Evolutionary conservation across 768 basidiomycete genomes (phyloP).

Genomic region (Tylopilus felleus): DNA sequence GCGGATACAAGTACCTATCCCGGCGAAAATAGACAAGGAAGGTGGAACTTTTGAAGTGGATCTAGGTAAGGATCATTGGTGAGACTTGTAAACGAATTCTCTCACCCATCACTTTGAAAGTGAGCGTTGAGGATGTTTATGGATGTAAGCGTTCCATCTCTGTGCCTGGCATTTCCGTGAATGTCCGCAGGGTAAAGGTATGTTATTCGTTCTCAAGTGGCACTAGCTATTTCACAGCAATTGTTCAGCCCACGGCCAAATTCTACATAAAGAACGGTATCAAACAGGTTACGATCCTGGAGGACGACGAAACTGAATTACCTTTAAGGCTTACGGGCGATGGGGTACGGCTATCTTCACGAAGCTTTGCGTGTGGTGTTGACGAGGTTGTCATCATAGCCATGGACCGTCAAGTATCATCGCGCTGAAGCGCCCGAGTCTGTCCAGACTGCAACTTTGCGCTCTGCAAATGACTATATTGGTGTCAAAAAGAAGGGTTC

Average conservation of each 20-base stretch:
- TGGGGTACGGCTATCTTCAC: constrained; percentile 52
- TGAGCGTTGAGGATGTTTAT: constrained; percentile 84
- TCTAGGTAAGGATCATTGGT: constrained; percentile 46
- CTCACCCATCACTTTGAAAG: constrained; percentile 34
- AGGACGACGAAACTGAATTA: constrained; percentile 67
- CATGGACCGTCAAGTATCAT: constrained; percentile 83
- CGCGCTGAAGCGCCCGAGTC: constrained; percentile 42
- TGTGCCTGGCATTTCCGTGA: constrained; percentile 76
- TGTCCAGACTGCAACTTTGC: constrained; percentile 41
- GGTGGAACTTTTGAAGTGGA: constrained; percentile 81
- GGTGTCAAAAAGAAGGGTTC: constrained; percentile 69
- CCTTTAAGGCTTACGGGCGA: constrained; percentile 90
- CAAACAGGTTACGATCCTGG: constrained; percentile 62
- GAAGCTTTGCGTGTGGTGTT: background rate
- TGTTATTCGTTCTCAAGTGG: constrained; percentile 13
- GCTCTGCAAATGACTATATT: constrained; percentile 68
- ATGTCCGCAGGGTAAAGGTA: constrained; percentile 79
- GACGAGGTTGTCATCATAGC: constrained; percentile 43
- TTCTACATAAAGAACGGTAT: constrained; percentile 71
- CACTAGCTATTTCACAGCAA: background rate
- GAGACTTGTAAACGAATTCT: background rate
- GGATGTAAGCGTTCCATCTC: constrained; percentile 77
- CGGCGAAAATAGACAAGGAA: constrained; percentile 56
- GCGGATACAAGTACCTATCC: constrained; percentile 64
- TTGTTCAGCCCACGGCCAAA: constrained; percentile 71